These are phyloP conservation scores for Lotus japonicus DNA, from an alignment of 306 rosid genomes.

Conservation along the genomic window DNA sequence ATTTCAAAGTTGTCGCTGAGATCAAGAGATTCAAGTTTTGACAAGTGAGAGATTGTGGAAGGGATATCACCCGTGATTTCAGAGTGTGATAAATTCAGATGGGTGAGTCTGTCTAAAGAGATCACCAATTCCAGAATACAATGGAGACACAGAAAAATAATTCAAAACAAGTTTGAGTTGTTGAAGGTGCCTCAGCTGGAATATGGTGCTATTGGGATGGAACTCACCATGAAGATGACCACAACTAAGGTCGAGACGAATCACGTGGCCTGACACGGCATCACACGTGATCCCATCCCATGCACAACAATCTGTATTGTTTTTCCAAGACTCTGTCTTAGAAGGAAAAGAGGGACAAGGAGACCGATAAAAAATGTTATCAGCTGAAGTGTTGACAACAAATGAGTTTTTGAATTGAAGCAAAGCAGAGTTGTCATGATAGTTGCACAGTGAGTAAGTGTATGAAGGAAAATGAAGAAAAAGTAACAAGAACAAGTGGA, in stretches of 20 bases:
- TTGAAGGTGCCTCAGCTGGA: neutral
- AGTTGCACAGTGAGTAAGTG: neutral
- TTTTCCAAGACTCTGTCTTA: conserved; percentile 7
- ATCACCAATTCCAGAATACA: neutral
- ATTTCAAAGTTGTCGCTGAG: too few relatives aligned
- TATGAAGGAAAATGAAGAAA: neutral
- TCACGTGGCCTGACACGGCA: neutral
- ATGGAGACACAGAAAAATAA: neutral
- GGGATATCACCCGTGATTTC: neutral
- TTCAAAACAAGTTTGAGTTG: neutral
- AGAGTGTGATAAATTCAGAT: neutral
- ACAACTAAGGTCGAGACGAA: conserved; percentile 9
- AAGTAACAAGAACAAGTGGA: neutral
- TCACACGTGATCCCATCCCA: conserved; percentile 14
- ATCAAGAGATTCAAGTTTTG: too few relatives aligned
- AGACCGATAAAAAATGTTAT: too few relatives aligned
- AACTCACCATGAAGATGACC: conserved; percentile 5
- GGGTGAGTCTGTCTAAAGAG: too few relatives aligned
- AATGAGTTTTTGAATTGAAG: neutral
- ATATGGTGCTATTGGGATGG: conserved; percentile 4
- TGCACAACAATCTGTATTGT: neutral
- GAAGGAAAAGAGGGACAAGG: neutral
- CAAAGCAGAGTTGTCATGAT: neutral
- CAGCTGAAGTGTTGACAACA: neutral
- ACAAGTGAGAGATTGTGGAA: too few relatives aligned